Conservation (phyloP, 176 grass and related monocot genomes). For the Oryza nivara region DNA sequence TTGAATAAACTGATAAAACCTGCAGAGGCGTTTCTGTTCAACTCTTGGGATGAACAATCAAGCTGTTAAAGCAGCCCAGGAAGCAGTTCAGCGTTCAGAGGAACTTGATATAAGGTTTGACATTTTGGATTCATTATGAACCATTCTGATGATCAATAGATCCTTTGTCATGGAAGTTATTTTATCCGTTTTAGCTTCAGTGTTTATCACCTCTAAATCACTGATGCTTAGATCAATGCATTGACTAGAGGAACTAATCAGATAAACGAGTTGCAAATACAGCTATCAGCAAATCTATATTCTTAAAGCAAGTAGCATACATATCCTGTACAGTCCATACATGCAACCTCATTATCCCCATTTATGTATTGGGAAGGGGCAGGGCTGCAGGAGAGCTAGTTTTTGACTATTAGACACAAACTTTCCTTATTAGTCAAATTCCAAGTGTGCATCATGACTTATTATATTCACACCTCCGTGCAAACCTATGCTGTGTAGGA, state of each 20-base stretch:
- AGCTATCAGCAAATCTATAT: not conserved
- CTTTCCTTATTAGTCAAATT: conserved; percentile 24
- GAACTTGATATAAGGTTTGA: conserved; percentile 86
- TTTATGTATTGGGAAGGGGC: not conserved
- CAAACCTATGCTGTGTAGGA: conserved; percentile 52
- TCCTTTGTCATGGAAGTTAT: conserved; percentile 11
- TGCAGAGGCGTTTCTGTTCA: conserved; percentile 89
- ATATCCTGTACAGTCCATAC: not conserved
- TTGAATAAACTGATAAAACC: conserved; percentile 28
- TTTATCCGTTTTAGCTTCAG: conserved; percentile 10
- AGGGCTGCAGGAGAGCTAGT: not conserved
- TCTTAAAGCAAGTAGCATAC: not conserved
- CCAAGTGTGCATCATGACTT: not conserved
- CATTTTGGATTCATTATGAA: conserved; percentile 4
- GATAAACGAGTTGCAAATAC: not conserved
- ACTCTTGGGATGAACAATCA: conserved; percentile 88
- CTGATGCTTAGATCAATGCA: not conserved
- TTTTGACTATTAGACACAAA: conserved; percentile 1
- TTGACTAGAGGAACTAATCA: not conserved
- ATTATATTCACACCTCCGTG: conserved; percentile 23
- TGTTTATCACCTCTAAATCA: conserved; percentile 1
- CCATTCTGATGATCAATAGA: not conserved
- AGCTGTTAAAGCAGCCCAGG: conserved; percentile 91
- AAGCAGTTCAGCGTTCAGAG: conserved; percentile 77
- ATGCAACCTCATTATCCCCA: not conserved